These are phyloP conservation scores for Leishmania gerbilli DNA, from an alignment of 208 protist genomes.

Conservation along the genomic window DNA sequence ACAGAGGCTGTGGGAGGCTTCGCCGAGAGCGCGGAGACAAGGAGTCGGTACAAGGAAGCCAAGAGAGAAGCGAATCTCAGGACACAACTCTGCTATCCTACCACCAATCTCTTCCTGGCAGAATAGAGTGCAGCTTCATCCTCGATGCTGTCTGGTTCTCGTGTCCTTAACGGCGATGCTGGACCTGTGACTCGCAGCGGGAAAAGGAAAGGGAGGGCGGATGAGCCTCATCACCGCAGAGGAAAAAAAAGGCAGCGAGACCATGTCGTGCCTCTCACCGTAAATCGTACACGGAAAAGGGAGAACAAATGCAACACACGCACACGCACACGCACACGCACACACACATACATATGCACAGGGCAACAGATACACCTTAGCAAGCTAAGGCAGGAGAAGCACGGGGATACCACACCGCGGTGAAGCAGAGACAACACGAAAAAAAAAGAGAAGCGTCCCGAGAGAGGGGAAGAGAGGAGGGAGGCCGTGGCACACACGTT, in stretches of 20 bases:
- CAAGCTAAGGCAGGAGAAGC: background rate
- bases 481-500: background rate
- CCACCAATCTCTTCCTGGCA: background rate
- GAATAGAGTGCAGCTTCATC: background rate
- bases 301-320: background rate
- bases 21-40: background rate
- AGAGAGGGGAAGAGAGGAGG: background rate
- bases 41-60: too few species aligned
- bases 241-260: background rate
- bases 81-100: background rate
- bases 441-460: background rate
- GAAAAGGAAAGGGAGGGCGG: background rate
- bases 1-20: background rate
- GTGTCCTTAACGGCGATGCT: background rate
- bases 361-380: background rate
- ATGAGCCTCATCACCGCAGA: background rate
- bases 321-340: background rate
- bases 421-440: background rate
- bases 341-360: background rate
- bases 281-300: background rate
- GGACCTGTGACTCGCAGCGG: background rate
- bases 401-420: background rate
- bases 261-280: background rate
- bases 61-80: background rate
- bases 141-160: background rate